A percentile compares a stretch with the other conserved stretches of the same genome.
phyloP scores from a whole-genome alignment of 768 basidiomycete species.

The Pleurotus eryngii region DNA sequence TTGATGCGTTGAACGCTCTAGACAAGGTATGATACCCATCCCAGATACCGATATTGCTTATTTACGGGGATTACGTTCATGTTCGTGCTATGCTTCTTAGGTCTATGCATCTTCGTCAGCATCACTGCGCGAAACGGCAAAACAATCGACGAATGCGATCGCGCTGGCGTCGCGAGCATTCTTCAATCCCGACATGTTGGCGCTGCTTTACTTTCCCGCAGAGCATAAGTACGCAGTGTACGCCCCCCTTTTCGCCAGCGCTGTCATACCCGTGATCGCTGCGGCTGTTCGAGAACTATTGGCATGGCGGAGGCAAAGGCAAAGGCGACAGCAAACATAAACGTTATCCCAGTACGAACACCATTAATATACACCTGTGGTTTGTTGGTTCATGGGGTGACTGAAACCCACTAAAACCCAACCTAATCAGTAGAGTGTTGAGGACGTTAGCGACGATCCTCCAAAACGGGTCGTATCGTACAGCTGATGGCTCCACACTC shows the following conservation, averaged over 20 bases:
- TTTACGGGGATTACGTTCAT: neutral
- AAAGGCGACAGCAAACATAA: conserved; percentile 19
- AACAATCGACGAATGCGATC: conserved; percentile 59
- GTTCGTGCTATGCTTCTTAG: conserved; percentile 22
- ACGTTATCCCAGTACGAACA: too few species aligned
- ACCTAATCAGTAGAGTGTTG: too few species aligned
- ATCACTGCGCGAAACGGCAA: conserved; percentile 46
- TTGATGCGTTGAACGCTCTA: conserved; percentile 65
- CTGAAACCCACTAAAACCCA: too few species aligned
- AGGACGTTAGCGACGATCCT: too few species aligned
- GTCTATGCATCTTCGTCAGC: conserved; percentile 32
- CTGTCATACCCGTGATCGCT: conserved; percentile 78
- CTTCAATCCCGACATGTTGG: conserved; percentile 96
- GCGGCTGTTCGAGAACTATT: conserved; percentile 70
- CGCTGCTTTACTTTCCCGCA: conserved; percentile 92
- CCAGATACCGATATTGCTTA: neutral
- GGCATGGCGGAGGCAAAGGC: conserved; percentile 50
- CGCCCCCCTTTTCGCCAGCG: conserved; percentile 89
- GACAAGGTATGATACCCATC: conserved; percentile 53
- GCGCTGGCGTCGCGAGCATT: conserved; percentile 80
- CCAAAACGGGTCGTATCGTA: too few species aligned
- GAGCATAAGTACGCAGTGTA: conserved; percentile 99
- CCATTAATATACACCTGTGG: too few species aligned
- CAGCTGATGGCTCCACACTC: too few species aligned
- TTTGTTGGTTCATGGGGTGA: too few species aligned